Conservation (phyloP, 2,329 filamentous ascomycete genomes). For the Drechslerella stenobrocha region DNA sequence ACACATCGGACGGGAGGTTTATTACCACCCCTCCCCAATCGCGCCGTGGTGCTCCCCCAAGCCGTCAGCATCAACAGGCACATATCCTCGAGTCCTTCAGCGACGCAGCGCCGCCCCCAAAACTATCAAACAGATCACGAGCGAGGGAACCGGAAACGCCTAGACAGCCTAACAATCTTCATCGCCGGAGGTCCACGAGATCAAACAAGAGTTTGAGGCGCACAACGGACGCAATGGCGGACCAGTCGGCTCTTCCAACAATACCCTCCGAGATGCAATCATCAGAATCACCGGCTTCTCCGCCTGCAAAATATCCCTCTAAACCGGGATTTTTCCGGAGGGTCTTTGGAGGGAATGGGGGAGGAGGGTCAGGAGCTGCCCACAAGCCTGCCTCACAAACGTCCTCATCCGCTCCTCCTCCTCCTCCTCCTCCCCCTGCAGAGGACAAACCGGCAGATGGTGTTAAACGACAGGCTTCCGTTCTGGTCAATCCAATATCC, state of each 20-base stretch:
- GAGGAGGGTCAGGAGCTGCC: slow-evolving; percentile 22
- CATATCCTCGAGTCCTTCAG: slow-evolving; percentile 56
- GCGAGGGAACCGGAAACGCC: slow-evolving; percentile 57
- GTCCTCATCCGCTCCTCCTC: slow-evolving; percentile 43
- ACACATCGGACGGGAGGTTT: slow-evolving; percentile 50
- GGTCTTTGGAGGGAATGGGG: slow-evolving; percentile 81
- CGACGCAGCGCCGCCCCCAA: slow-evolving; percentile 86
- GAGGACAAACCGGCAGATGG: slow-evolving; percentile 25
- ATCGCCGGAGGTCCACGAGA: slow-evolving; percentile 52
- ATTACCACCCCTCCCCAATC: slow-evolving; percentile 50
- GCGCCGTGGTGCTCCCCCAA: slow-evolving; percentile 58
- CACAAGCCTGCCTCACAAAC: slow-evolving; percentile 49
- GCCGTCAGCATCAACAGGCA: slow-evolving; percentile 63
- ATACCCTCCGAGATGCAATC: slow-evolving; percentile 55
- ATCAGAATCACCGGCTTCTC: slow-evolving; percentile 53
- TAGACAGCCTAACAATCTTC: slow-evolving; percentile 53
- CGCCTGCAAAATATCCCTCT: slow-evolving; percentile 63
- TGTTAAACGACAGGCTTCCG: slow-evolving; percentile 48
- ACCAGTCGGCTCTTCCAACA: slow-evolving; percentile 49
- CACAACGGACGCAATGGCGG: slow-evolving; percentile 27
- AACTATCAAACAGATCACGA: slow-evolving; percentile 77
- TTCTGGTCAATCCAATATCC: slow-evolving; percentile 55
- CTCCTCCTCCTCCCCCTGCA: slow-evolving; percentile 43
- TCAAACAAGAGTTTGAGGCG: slow-evolving; percentile 51
- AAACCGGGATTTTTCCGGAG: slow-evolving; percentile 88